Evolutionary conservation across 202 grass and related monocot species (phyloP), one percentile per base, ranked within the genome.

Genomic region (Carex sylvatica): DNA sequence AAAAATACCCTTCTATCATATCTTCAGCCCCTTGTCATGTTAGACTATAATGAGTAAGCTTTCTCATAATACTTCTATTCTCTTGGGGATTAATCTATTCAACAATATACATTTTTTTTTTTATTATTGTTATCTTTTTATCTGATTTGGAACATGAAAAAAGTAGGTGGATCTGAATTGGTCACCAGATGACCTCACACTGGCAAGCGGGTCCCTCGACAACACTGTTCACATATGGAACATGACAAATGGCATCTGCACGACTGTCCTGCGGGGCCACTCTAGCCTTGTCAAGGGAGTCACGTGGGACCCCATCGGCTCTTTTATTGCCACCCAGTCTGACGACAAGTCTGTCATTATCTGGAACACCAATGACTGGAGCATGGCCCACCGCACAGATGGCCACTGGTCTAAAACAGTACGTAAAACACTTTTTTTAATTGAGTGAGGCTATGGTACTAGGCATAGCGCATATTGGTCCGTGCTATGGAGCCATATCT

Each of bases 131-230:
- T 30, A 47, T 46, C 35, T 4, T 77, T 77, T 77, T 58, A 16
- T 56, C 49, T 77, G 73, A 58, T 77, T 77, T 77, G 14, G 52
- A 58, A 49, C 46, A 49, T 58, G 90, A 42, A 26, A 86, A 70
- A 90, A 92, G 71, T 90, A 98, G 95, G 95, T 98, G 65, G 95
- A 98, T 87, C 92, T 98, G 68, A 98, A 92, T 89, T 98, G 96
- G 96, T 98, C 96, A 36, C 92, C 96, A 69, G 93, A 98, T 89
- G 96, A 98, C 82, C 84, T 81, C 72, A 98, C 85, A 46, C 83
- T 98, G 73, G 96, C 96, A 65, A 98, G 92, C 47, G 96, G 89
- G 31, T 93, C 91, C 81, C 88, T 98, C 66, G 96, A 98, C 84
- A 98, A 98, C 62, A 98, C 92, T 70, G 87, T 98, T 81, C 94